Conservation (phyloP, 208 protist genomes). For the Leishmania tropica region DNA sequence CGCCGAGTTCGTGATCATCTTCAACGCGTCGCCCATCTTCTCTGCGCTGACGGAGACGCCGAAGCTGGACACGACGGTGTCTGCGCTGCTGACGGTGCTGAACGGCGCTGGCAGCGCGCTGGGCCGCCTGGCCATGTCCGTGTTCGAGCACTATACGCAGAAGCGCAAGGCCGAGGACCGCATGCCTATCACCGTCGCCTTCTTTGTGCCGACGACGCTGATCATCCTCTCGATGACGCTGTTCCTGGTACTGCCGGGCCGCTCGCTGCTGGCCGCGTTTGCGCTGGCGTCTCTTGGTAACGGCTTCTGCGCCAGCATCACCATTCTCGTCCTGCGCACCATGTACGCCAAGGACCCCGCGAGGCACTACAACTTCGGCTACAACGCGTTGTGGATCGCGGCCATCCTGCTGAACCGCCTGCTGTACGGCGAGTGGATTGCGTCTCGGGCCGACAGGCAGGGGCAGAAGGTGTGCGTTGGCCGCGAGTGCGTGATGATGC, state of each 20-base stretch:
- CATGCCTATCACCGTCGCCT: constrained; percentile 65
- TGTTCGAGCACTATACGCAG: constrained; percentile 57
- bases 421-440: constrained; percentile 74
- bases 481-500: constrained; percentile 52
- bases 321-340: constrained; percentile 56
- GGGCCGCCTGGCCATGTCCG: constrained; percentile 57
- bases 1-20: constrained; percentile 65
- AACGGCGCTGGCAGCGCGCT: constrained; percentile 68
- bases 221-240: constrained; percentile 59
- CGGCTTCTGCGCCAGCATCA: constrained; percentile 56
- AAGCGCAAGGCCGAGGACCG: constrained; percentile 51
- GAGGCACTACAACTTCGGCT: constrained; percentile 75
- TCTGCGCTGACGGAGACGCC: constrained; percentile 36
- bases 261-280: constrained; percentile 43
- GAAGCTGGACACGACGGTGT: constrained; percentile 33
- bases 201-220: constrained; percentile 53
- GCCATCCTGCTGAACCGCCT: constrained; percentile 67
- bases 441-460: constrained; percentile 50
- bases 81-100: constrained; percentile 62
- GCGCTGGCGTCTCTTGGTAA: constrained; percentile 57
- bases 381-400: constrained; percentile 32
- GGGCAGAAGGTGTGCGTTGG: constrained; percentile 32
- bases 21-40: constrained; percentile 60
- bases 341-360: constrained; percentile 76
- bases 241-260: constrained; percentile 41